Percentiles rank a stretch among this genome's conserved stretches.
These are phyloP conservation scores for Crucibulum laeve DNA, from an alignment of 768 basidiomycete genomes.

Conservation along the genomic window DNA sequence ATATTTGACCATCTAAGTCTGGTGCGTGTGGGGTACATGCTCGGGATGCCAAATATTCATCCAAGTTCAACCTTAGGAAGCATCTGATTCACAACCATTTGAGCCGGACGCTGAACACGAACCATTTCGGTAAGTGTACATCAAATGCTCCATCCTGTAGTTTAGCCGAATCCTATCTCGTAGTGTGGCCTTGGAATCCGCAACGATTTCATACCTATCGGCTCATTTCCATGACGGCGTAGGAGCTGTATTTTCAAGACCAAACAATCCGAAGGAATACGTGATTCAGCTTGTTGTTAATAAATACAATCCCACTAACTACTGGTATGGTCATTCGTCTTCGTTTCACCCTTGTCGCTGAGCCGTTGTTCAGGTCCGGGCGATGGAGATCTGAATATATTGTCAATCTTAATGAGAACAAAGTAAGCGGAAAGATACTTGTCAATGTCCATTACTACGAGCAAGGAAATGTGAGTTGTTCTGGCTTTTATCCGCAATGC, in stretches of 20 bases:
- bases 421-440: constrained; percentile 67
- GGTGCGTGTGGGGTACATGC: constrained; percentile 37
- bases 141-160: not conserved
- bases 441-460: constrained; percentile 97
- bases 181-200: constrained; percentile 69
- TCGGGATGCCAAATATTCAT: constrained; percentile 6
- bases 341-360: not conserved
- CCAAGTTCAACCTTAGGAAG: constrained; percentile 47
- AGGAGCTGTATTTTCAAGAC: constrained; percentile 61
- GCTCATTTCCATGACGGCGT: constrained; percentile 86
- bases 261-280: constrained; percentile 42
- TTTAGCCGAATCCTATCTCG: constrained; percentile 1
- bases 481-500: not conserved
- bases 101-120: constrained; percentile 66
- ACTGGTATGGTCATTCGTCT: constrained; percentile 54
- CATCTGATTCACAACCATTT: constrained; percentile 63
- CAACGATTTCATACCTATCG: constrained; percentile 61
- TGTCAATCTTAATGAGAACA: constrained; percentile 61
- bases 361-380: constrained; percentile 64
- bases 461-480: constrained; percentile 77
- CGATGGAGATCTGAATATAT: constrained; percentile 89
- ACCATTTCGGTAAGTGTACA: constrained; percentile 63
- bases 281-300: constrained; percentile 88
- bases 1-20: constrained; percentile 81
- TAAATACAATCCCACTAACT: constrained; percentile 92